Evolutionary conservation across 352 stramenopile genomes (phyloP).

Genomic region (Globisporangium carolinianum): DNA sequence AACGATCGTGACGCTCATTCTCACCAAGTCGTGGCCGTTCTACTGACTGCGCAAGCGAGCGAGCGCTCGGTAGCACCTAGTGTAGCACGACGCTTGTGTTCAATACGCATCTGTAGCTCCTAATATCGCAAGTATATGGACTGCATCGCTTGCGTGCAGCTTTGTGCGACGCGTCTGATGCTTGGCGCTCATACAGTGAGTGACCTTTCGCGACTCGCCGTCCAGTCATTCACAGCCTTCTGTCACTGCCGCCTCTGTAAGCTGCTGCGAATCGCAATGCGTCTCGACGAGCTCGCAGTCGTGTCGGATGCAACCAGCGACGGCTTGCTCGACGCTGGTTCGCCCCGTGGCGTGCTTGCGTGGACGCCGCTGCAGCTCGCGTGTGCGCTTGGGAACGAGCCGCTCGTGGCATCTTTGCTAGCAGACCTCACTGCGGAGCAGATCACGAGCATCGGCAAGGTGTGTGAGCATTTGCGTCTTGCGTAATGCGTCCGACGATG

Average conservation of each 20-base stretch:
- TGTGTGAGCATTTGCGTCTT: background rate
- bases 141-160: no score
- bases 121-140: no score
- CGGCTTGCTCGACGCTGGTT: slow-evolving; percentile 42
- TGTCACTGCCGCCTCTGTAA: background rate
- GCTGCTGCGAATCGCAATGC: slow-evolving; percentile 8
- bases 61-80: background rate
- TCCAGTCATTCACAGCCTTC: background rate
- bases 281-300: slow-evolving; percentile 33
- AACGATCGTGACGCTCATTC: slow-evolving; percentile 56
- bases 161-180: no score
- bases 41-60: slow-evolving; percentile 23
- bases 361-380: slow-evolving; percentile 80
- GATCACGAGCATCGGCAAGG: background rate
- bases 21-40: slow-evolving; percentile 78
- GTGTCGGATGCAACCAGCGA: slow-evolving; percentile 12
- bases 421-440: slow-evolving; percentile 12
- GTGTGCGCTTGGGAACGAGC: slow-evolving; percentile 53
- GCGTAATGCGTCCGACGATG: no score
- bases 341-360: slow-evolving; percentile 36
- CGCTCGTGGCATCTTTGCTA: slow-evolving; percentile 32
- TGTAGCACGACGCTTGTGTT: no score
- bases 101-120: no score
- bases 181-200: background rate
- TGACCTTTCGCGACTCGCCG: slow-evolving; percentile 4